Base-by-base conservation (phyloP, 805 yeast genomes). In the Metschnikowia henanensis region DNA sequence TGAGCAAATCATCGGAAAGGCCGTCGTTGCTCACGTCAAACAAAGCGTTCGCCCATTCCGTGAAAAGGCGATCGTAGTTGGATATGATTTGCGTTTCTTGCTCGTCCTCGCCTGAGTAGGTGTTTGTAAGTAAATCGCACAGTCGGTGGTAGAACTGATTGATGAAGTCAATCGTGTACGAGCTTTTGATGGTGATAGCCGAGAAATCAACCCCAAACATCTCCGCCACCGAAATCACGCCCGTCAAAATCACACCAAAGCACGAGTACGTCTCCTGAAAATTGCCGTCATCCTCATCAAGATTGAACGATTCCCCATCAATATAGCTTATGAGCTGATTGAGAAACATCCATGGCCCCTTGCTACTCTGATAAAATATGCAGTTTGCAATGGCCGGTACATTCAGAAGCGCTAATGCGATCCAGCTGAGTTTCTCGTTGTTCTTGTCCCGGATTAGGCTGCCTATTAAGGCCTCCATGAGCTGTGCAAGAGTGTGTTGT, bases 1-100 rank as follows among this genome's bases (percentile, higher is more conserved):
- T 77, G 57, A 91, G 79, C 47, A 90, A 65, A 34, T 86, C 91
- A 62, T 92, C 97, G 0, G 95, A 83, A 29, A 91, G 79, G 3
- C 97, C 96, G 25, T 87, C 76, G 43, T 68, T 70, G 37, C 51
- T 50, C 34, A 70, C 81, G 49, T 88, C 91, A 63, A 87, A 90
- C 31, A 92, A 62, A 1, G 94, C 91, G 21, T 76, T 67, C 35
- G 86, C 77, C 98, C 98, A 92, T 19, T 80, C 84, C 34, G 79
- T 30, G 83, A 47, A 34, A 10, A 71, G 59, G 18, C 50, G 59
- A 35, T 66, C 61, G 53, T 65, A 71, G 46, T 69, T 70, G 20
- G 53, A 39, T 13, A 59, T 53, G 13, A 65, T 64, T 10, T 61
- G 60, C 7, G 46, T 47, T 29, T 64, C 70, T 37, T 67, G 70